phyloP scores from a whole-genome alignment of 371 early-diverging fungal species.

The Phascolomyces articulosus region DNA sequence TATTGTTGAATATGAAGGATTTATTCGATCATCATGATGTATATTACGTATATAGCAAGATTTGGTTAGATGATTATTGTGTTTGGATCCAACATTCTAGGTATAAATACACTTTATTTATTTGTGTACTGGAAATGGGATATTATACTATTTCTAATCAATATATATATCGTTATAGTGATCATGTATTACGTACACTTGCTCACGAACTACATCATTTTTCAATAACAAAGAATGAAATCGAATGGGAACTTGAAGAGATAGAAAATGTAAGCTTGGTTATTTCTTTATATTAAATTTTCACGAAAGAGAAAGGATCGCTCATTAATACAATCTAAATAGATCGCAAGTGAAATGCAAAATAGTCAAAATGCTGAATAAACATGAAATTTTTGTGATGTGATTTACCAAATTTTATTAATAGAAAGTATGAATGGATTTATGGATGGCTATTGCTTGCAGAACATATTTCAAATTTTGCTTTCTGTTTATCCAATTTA shows the following conservation, averaged over 20 bases:
- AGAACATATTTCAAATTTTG: too few species aligned
- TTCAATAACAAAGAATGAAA: constrained; percentile 62
- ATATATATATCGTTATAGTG: constrained; percentile 42
- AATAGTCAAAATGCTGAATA: constrained; percentile 4
- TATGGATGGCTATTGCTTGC: too few species aligned
- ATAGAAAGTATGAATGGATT: too few species aligned
- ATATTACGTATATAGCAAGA: constrained; percentile 83
- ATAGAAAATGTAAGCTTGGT: constrained; percentile 59
- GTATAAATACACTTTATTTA: constrained; percentile 32
- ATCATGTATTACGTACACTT: constrained; percentile 69
- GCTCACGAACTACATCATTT: constrained; percentile 82
- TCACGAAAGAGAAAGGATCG: too few species aligned
- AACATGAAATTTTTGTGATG: constrained; percentile 9
- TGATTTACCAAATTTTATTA: too few species aligned
- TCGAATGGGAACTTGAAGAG: constrained; percentile 78
- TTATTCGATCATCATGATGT: constrained; percentile 86
- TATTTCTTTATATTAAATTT: not conserved
- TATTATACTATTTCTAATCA: too few species aligned
- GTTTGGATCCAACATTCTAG: constrained; percentile 90
- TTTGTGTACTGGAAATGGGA: too few species aligned
- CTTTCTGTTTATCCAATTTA: too few species aligned
- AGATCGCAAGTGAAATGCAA: constrained; percentile 17
- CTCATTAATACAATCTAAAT: too few species aligned
- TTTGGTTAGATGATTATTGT: constrained; percentile 94
- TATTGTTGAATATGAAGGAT: constrained; percentile 75